Evolutionary conservation across 495 filamentous ascomycete species (phyloP), one percentile per base, ranked within the genome.

Genomic region (Podospora tetraspora): DNA sequence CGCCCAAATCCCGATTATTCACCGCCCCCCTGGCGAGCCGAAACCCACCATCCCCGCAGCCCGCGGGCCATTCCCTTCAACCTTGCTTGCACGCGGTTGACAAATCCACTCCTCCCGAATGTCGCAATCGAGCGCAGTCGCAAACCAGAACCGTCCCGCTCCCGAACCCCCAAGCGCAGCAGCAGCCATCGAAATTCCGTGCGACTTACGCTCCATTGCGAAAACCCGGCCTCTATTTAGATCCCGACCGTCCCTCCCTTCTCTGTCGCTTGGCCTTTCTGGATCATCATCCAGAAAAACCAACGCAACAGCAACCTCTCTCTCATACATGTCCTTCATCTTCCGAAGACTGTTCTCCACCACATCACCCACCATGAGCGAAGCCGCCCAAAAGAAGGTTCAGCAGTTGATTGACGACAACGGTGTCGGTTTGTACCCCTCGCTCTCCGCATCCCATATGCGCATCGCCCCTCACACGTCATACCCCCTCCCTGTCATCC

Each of bases 341-440:
- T 84, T 88, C 71, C 83, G 89, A 72, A 83, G 97, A 78, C 93
- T 97, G 82, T 84, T 83, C 78, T 84, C 84, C 69, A 83, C 86
- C 74, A 78, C 83, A 70, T 80, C 83, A 66, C 83, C 91, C 71
- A 82, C 84, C 75, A 86, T 78, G 72, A 94, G 94, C 90, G 90
- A 93, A 73, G 88, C 91, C 79, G 92, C 94, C 69, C 93, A 92
- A 81, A 86, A 86, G 67, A 94, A 94, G 78, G 93, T 92, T 59
- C 89, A 97, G 80, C 75, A 74, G 69, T 88, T 97, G 80, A 97
- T 99, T 75, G 86, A 97, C 76, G 90, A 97, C 71, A 94, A 98
- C 80, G 84, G 88, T 69, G 95, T 98, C 74, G 89, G 91, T 93
- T 84, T 59, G 90, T 86, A 61, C 27, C 24, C 25, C 52, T 61